Conservation (phyloP, 2,329 filamentous ascomycete species). For the Rachicladosporium sp. region DNA sequence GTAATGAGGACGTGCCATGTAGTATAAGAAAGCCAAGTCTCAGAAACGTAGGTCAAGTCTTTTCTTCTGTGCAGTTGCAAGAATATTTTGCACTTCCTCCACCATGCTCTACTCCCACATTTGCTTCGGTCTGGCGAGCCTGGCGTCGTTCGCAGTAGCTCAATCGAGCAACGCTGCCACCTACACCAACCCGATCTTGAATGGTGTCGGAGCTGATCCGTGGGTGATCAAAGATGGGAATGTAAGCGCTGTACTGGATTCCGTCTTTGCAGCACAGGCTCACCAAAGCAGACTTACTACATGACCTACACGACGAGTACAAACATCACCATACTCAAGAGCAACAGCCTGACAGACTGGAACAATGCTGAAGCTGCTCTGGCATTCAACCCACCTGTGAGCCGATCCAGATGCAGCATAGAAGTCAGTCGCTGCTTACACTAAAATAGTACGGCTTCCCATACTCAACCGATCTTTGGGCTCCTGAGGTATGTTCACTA, state of each 20-base stretch:
- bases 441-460: conserved; percentile 21
- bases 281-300: conserved; percentile 22
- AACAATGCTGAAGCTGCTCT: conserved; percentile 31
- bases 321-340: conserved; percentile 33
- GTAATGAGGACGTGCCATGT: too few relatives aligned
- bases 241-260: too few relatives aligned
- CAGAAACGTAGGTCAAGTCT: too few relatives aligned
- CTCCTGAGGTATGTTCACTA: too few relatives aligned
- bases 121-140: conserved; percentile 1
- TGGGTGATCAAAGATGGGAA: conserved; percentile 31
- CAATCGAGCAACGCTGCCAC: conserved; percentile 18
- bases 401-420: neutral
- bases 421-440: conserved; percentile 1
- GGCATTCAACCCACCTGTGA: conserved; percentile 28
- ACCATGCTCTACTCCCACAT: too few relatives aligned
- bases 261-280: too few relatives aligned
- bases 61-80: too few relatives aligned
- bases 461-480: conserved; percentile 38
- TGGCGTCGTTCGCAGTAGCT: conserved; percentile 6
- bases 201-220: conserved; percentile 32
- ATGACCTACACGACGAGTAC: conserved; percentile 33
- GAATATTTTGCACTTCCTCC: too few relatives aligned
- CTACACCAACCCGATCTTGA: conserved; percentile 35
- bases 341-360: conserved; percentile 32
- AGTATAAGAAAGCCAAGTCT: too few relatives aligned